phyloP scores from a whole-genome alignment of 2,329 filamentous ascomycete species.

The Neofusicoccum ribis region DNA sequence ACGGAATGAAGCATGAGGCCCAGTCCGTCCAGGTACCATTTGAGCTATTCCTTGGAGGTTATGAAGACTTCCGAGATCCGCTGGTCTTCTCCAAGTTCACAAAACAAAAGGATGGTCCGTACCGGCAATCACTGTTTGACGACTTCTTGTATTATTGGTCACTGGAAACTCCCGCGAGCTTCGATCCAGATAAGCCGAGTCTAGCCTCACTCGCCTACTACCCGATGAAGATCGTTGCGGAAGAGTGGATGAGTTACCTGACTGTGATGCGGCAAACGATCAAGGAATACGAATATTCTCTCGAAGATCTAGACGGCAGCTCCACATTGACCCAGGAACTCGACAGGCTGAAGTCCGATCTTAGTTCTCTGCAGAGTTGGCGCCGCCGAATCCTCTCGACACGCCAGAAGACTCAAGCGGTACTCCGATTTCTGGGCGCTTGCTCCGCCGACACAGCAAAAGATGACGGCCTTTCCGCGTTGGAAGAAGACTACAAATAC shows the following conservation, averaged over 20 bases:
- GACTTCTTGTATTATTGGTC: conserved; percentile 25
- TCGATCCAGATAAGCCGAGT: conserved; percentile 20
- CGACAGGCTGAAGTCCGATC: conserved; percentile 25
- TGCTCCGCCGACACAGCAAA: background rate
- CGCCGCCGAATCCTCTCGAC: conserved; percentile 26
- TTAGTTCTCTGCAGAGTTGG: conserved; percentile 29
- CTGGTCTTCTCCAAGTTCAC: background rate
- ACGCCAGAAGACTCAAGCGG: conserved; percentile 21
- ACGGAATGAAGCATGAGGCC: background rate
- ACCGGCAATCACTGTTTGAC: conserved; percentile 14
- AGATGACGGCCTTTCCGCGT: background rate
- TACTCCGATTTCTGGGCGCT: conserved; percentile 17
- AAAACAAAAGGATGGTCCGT: background rate
- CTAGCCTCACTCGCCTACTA: conserved; percentile 25
- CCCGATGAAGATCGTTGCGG: conserved; percentile 24
- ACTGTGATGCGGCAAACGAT: conserved; percentile 27
- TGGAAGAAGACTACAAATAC: background rate
- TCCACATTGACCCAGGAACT: conserved; percentile 1
- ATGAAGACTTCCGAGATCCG: conserved; percentile 24
- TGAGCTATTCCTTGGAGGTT: background rate
- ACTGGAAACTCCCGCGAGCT: conserved; percentile 14
- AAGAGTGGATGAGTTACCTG: conserved; percentile 29
- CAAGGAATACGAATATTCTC: conserved; percentile 27
- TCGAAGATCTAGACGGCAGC: conserved; percentile 12
- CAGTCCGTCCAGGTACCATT: background rate